Percentiles rank a stretch among this genome's conserved stretches.
phyloP scores from a whole-genome alignment of 306 rosid genomes.

The Quercus bicolor region DNA sequence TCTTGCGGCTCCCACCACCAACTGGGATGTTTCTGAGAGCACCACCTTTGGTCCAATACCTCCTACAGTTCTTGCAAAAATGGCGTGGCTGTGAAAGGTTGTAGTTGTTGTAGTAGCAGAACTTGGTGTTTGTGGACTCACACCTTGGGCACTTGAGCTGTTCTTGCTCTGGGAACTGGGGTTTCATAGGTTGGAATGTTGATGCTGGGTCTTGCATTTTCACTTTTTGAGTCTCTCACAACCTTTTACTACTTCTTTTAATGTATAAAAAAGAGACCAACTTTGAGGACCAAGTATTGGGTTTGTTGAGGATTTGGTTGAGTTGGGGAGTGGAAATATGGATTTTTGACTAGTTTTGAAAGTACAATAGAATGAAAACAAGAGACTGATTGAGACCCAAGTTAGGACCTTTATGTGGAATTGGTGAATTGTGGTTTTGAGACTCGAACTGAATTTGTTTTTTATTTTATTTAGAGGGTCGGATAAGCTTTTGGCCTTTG shows the following conservation, averaged over 20 bases:
- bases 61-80: slow-evolving; percentile 84
- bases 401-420: neutral
- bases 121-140: slow-evolving; percentile 81
- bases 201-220: slow-evolving; percentile 69
- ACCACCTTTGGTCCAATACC: slow-evolving; percentile 98
- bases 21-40: slow-evolving; percentile 82
- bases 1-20: slow-evolving; percentile 86
- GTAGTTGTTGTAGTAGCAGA: slow-evolving; percentile 96
- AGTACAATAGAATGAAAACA: too few species aligned
- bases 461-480: neutral
- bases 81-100: slow-evolving; percentile 97
- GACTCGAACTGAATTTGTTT: slow-evolving; percentile 3
- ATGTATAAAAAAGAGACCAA: neutral
- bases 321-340: neutral
- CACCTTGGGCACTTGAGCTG: slow-evolving; percentile 87
- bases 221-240: neutral
- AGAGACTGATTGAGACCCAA: neutral
- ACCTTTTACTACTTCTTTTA: neutral
- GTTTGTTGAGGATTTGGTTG: slow-evolving; percentile 1
- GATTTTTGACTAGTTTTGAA: neutral
- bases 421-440: neutral
- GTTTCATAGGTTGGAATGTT: slow-evolving; percentile 41
- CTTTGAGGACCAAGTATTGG: neutral
- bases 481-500: slow-evolving; percentile 8
- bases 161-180: slow-evolving; percentile 86